phyloP scores from a whole-genome alignment of 345 rosid species.

The Ricinus communis region DNA sequence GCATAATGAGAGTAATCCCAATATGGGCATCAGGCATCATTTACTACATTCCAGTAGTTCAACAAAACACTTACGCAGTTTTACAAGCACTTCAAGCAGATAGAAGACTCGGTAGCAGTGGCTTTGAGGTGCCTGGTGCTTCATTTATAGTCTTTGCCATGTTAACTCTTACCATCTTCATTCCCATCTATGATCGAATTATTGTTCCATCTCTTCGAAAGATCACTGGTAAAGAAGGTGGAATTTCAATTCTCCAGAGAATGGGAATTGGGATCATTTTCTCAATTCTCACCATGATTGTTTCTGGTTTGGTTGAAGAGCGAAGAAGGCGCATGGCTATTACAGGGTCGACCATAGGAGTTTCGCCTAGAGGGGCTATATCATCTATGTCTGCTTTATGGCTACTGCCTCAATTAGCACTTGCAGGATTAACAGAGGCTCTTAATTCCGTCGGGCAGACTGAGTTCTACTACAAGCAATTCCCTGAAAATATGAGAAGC shows the following conservation, averaged over 20 bases:
- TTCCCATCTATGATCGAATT: conserved; percentile 53
- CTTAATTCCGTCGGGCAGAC: conserved; percentile 16
- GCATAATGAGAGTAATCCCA: conserved; percentile 50
- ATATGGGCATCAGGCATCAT: conserved; percentile 53
- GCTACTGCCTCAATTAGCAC: conserved; percentile 26
- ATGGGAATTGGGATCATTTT: conserved; percentile 23
- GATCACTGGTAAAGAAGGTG: conserved; percentile 42
- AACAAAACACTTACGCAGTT: conserved; percentile 54
- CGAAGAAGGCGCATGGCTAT: conserved; percentile 10
- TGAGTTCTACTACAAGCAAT: conserved; percentile 32
- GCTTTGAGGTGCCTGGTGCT: conserved; percentile 52
- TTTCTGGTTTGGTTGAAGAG: conserved; percentile 17
- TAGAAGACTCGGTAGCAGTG: conserved; percentile 31
- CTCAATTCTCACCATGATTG: neutral
- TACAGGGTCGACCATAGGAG: conserved; percentile 8
- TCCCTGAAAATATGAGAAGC: conserved; percentile 32
- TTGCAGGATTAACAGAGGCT: conserved; percentile 23
- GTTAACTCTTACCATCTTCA: conserved; percentile 49
- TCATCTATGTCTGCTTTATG: conserved; percentile 20
- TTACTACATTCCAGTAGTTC: conserved; percentile 38
- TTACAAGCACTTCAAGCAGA: conserved; percentile 60
- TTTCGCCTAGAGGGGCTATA: neutral
- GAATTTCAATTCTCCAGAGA: conserved; percentile 30
- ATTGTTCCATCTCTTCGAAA: conserved; percentile 42
- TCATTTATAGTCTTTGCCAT: conserved; percentile 46